Conservation (phyloP, 1,284 basidiomycete species). For the Coniferiporia sulphurascens region DNA sequence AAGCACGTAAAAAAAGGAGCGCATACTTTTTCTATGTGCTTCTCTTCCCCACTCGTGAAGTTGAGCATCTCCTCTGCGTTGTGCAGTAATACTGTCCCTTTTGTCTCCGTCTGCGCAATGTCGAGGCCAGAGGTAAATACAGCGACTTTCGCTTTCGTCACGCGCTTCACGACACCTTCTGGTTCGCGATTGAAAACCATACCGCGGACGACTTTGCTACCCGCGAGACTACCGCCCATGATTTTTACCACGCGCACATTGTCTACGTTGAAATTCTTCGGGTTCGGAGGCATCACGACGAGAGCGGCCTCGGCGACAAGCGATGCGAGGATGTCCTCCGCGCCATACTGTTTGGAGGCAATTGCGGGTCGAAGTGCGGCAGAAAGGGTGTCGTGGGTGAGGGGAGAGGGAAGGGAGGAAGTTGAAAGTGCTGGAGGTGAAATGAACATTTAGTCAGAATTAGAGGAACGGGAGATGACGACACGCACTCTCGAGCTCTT, state of each 20-base stretch:
- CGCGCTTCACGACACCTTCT: conserved; percentile 87
- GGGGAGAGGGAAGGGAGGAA: conserved; percentile 68
- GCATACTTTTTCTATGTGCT: conserved; percentile 85
- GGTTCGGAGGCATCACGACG: conserved; percentile 85
- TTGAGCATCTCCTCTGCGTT: conserved; percentile 96
- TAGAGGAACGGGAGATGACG: conserved; percentile 23
- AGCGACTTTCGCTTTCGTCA: conserved; percentile 81
- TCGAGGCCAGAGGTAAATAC: conserved; percentile 94
- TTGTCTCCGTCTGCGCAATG: conserved; percentile 96
- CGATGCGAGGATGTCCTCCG: conserved; percentile 77
- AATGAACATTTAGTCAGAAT: conserved; percentile 13
- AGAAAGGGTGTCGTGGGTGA: conserved; percentile 74
- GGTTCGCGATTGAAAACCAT: conserved; percentile 99
- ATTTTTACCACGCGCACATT: conserved; percentile 99
- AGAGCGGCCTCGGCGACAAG: conserved; percentile 93
- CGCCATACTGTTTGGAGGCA: conserved; percentile 96
- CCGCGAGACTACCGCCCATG: conserved; percentile 84
- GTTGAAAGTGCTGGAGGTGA: conserved; percentile 52
- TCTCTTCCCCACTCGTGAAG: conserved; percentile 94
- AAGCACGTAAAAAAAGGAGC: neutral
- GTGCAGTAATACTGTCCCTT: conserved; percentile 96
- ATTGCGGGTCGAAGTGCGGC: conserved; percentile 87
- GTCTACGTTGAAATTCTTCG: conserved; percentile 94
- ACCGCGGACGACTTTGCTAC: conserved; percentile 88
- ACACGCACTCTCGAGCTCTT: conserved; percentile 83